Base-by-base conservation (phyloP, 441 rosid species). In the Kokia cookei region DNA sequence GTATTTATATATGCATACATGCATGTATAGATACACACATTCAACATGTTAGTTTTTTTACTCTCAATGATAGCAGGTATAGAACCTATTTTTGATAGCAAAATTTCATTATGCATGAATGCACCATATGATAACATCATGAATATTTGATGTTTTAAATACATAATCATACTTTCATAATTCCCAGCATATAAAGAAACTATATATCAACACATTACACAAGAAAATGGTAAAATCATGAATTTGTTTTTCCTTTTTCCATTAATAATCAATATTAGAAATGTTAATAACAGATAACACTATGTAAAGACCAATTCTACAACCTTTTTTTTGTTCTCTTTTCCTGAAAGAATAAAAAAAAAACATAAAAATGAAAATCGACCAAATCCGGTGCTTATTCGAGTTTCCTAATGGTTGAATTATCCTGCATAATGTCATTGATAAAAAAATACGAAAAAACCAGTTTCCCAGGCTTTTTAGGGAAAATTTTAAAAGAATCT, bases 311-410 rank as follows among this genome's bases (percentile, higher is more conserved):
- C 32, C 71, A 63, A 74, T 77, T 80, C 78, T 83, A 80, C 86
- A 84, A 69, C 43, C 57, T 71, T 74, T 76, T 66, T n/a, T 50
- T 50, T 7, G 42, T 37, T 37, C 42, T 37, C 42, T 37, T 50
- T 15, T 50, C 83, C 76, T 75, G 71, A 82, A 86, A 81, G 86
- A 85, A 85, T 84, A 68, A 76, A 71, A 81, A 37, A 37, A 37
- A 37, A 37, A 37, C 42, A 37, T 37, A 37, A 37, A 37, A 37
- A 37, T 37, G 42, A 7, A 37, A 37, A 7, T 37, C 42, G 72
- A 76, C 15, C 71, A 78, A 80, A 50, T 60, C 71, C 66, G 79
- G 76, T 51, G 50, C 74, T 84, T 78, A 86, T 83, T 84, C 53
- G 60, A 65, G 47, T 75, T 67, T 5, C 26, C 76, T 75, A 79